phyloP scores from a whole-genome alignment of 2,329 filamentous ascomycete species.

The Arthrobotrys sinensis region DNA sequence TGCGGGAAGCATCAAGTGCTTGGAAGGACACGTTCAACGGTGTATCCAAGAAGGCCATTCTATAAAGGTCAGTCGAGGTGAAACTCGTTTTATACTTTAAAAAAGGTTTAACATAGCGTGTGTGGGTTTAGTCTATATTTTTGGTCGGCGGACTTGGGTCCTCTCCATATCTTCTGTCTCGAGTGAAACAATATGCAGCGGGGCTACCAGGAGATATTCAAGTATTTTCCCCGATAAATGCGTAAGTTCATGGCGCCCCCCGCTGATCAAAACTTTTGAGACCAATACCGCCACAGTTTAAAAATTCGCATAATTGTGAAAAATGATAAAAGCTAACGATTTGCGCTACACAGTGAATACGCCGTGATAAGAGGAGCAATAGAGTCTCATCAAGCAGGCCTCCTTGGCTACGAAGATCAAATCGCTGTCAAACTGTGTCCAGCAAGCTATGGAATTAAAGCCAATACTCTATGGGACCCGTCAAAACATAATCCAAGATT shows the following conservation, averaged over 20 bases:
- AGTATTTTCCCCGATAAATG: slow-evolving; percentile 17
- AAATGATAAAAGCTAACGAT: no score
- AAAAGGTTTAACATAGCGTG: no score
- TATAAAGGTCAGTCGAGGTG: background rate
- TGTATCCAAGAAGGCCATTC: slow-evolving; percentile 13
- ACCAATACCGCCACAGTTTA: no score
- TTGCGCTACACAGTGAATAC: background rate
- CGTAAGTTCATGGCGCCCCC: background rate
- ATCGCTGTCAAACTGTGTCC: slow-evolving; percentile 27
- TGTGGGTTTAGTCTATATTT: slow-evolving; percentile 10
- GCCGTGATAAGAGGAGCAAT: slow-evolving; percentile 24
- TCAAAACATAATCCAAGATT: background rate
- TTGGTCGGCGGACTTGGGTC: slow-evolving; percentile 23
- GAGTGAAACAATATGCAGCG: slow-evolving; percentile 11
- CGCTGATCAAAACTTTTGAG: background rate
- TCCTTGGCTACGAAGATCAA: slow-evolving; percentile 9
- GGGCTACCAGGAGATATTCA: background rate
- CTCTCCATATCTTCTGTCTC: slow-evolving; percentile 9
- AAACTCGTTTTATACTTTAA: no score
- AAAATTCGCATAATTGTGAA: no score
- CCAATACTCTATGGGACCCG: slow-evolving; percentile 1
- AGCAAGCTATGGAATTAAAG: slow-evolving; percentile 27
- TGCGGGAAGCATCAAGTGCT: slow-evolving; percentile 4
- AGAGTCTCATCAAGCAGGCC: slow-evolving; percentile 11
- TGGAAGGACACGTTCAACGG: slow-evolving; percentile 13